Base-by-base conservation (phyloP, 2,329 filamentous ascomycete genomes). In the Colletotrichum filicis region DNA sequence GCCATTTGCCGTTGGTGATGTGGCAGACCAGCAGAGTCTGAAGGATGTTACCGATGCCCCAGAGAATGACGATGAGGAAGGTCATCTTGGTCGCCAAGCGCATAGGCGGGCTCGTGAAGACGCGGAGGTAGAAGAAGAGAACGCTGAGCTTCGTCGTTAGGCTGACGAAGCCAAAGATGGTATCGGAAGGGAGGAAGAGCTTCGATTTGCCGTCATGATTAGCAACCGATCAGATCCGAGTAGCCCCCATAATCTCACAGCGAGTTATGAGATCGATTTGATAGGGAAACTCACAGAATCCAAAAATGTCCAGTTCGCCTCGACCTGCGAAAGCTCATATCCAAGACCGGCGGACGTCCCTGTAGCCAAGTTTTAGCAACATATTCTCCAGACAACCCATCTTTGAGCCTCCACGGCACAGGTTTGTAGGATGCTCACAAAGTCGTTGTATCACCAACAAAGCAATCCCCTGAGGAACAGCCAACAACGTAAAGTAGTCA, bases 71-170 rank as follows among this genome's bases (percentile, higher is more conserved):
- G 8, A 77, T 66, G 12, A 32, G 49, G 24, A 68, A 64, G 2
- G 59, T 64, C 26, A 64, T 14, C 28, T 78, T 80, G 58, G 79
- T 81, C n/a, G 75, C 74, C 8, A 76, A 60, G 6, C 81, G 78
- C 74, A 83, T 74, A 14, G 72, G 62, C 3, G 75, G 66, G 62
- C 80, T 80, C n/a, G 79, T 79, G 60, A 84, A 83, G 7, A 86
- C 79, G n/a, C 83, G 82, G n/a, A 82, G 78, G 71, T 85, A 86
- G 75, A 86, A 85, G 52, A 80, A 78, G 53, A 85, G 70, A 37
- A 86, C 83, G 60, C 82, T 84, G 37, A 84, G 76, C 68, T 86
- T 86, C 67, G 82, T 79, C 28, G 82, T 82, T 63, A 79, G 75
- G 59, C 83, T 79, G 14, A 78, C 78, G 16, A 79, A 74, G 5